Conservation (phyloP, 2,329 filamentous ascomycete species). For the Magnaporthales sp. region DNA sequence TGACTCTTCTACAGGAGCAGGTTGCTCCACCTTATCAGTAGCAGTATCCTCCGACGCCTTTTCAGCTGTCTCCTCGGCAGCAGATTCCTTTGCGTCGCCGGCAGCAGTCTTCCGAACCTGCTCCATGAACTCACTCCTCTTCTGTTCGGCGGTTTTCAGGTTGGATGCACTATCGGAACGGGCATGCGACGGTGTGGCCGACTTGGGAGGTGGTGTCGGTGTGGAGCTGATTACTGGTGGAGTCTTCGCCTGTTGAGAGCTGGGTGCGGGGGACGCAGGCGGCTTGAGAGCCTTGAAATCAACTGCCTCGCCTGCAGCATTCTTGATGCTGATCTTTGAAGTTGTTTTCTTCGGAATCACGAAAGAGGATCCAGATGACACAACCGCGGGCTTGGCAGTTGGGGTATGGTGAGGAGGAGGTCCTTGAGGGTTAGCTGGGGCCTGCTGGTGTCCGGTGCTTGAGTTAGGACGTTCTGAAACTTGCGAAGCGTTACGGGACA, state of each 20-base stretch:
- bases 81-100: conserved; percentile 14
- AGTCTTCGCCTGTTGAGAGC: conserved; percentile 50
- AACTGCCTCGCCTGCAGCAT: conserved; percentile 68
- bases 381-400: conserved; percentile 23
- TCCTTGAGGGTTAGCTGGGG: conserved; percentile 51
- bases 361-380: conserved; percentile 29
- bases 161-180: conserved; percentile 62
- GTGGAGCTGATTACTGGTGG: conserved; percentile 66
- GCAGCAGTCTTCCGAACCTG: conserved; percentile 52
- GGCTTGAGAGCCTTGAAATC: conserved; percentile 55
- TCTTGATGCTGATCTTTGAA: conserved; percentile 75
- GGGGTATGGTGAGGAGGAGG: conserved; percentile 51
- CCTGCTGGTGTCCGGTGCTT: conserved; percentile 56
- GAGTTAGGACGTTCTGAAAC: conserved; percentile 58
- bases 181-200: conserved; percentile 48
- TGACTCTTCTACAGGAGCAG: conserved; percentile 11
- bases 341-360: conserved; percentile 57
- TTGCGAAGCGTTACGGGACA: conserved; percentile 80
- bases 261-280: conserved; percentile 47
- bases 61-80: conserved; percentile 7
- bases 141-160: conserved; percentile 71
- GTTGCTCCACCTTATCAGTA: background rate
- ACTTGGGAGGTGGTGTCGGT: conserved; percentile 71
- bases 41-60: background rate
- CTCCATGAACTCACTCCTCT: conserved; percentile 72